Conservation (phyloP, 768 basidiomycete species). For the Cantharellus anzutake region DNA sequence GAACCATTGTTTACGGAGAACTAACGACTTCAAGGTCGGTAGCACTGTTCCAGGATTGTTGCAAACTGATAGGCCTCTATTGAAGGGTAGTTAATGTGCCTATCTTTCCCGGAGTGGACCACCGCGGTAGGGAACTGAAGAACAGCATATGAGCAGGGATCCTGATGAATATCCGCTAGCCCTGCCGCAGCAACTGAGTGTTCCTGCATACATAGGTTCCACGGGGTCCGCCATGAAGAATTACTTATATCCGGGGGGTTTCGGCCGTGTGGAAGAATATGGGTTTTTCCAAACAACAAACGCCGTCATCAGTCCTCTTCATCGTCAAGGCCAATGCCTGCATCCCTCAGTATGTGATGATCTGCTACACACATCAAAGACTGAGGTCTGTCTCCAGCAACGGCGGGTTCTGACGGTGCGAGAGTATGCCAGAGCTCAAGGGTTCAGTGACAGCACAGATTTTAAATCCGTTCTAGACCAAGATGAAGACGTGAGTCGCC, state of each 20-base stretch:
- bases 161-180: not conserved
- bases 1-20: conserved; percentile 20
- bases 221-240: not conserved
- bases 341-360: conserved; percentile 26
- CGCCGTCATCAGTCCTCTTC: conserved; percentile 32
- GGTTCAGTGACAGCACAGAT: conserved; percentile 54
- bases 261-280: conserved; percentile 9
- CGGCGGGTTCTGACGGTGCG: conserved; percentile 45
- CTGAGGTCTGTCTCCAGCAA: conserved; percentile 28
- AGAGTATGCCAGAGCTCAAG: conserved; percentile 57
- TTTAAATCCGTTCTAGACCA: conserved; percentile 31
- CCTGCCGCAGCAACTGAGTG: conserved; percentile 5
- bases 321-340: conserved; percentile 25
- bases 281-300: conserved; percentile 43
- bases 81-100: conserved; percentile 37
- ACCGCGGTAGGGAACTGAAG: not conserved
- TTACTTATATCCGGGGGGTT: conserved; percentile 1
- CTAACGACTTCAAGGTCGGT: conserved; percentile 11
- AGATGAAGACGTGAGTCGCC: conserved; percentile 31
- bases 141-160: conserved; percentile 25
- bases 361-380: not conserved
- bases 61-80: not conserved
- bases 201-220: not conserved
- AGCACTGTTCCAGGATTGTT: conserved; percentile 31
- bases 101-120: conserved; percentile 27